These are phyloP conservation scores for Gracilaria caudata DNA, from an alignment of 23 red algal genomes.

Conservation along the genomic window DNA sequence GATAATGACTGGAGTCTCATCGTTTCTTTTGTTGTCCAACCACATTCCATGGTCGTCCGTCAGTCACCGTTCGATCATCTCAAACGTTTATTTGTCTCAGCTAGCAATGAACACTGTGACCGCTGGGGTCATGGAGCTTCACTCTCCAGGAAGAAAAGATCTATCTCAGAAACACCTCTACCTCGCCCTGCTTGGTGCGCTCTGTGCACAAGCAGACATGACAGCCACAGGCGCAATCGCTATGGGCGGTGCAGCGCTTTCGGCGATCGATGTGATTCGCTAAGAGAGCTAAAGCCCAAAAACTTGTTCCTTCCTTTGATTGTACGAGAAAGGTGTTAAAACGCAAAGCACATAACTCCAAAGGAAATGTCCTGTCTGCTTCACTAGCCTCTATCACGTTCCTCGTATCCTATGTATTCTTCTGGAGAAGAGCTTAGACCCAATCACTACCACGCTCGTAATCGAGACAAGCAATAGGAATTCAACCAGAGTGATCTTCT, in stretches of 20 bases:
- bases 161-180: neutral
- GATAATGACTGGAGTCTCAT: conserved; percentile 6
- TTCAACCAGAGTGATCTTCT: neutral
- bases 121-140: conserved; percentile 1
- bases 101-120: conserved; percentile 25
- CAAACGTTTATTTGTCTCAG: conserved; percentile 18
- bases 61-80: conserved; percentile 18
- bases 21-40: conserved; percentile 8
- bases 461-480: conserved; percentile 7
- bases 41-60: neutral
- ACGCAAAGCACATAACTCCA: neutral
- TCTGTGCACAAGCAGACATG: conserved; percentile 13
- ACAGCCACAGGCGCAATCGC: neutral
- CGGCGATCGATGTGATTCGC: neutral
- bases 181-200: conserved; percentile 10
- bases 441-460: neutral
- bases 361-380: neutral
- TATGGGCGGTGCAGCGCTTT: neutral
- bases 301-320: neutral
- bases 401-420: neutral
- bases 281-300: neutral
- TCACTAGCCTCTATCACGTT: neutral
- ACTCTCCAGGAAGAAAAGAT: neutral
- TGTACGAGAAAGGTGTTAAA: too few species aligned
- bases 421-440: neutral